Percentiles rank a stretch among this genome's conserved stretches.
Conservation (phyloP, 2,329 filamentous ascomycete genomes). For the Fusarium acutatum region DNA sequence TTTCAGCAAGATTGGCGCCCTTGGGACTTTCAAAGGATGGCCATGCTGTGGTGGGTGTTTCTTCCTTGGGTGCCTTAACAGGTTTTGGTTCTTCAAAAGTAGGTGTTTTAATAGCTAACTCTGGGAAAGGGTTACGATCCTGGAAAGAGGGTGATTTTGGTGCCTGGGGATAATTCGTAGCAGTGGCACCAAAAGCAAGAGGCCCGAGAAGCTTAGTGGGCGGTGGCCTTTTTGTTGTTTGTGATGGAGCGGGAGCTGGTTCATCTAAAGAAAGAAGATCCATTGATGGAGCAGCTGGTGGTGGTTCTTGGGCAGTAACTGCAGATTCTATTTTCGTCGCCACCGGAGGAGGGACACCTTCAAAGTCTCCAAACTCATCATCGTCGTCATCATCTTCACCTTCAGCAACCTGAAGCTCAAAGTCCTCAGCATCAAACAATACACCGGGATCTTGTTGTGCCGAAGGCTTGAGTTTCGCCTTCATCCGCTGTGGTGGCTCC, state of each 20-base stretch:
- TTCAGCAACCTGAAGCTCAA: constrained; percentile 52
- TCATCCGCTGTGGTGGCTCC: constrained; percentile 19
- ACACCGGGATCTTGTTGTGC: constrained; percentile 59
- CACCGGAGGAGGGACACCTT: constrained; percentile 50
- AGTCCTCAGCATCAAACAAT: constrained; percentile 72
- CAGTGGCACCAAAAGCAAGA: constrained; percentile 42
- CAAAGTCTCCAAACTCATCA: constrained; percentile 66
- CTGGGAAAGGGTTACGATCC: constrained; percentile 62
- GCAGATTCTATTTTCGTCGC: background rate
- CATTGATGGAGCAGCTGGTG: constrained; percentile 43
- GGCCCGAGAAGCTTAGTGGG: constrained; percentile 45
- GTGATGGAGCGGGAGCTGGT: constrained; percentile 31
- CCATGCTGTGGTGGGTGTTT: constrained; percentile 57
- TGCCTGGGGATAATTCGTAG: constrained; percentile 53
- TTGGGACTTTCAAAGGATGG: constrained; percentile 47
- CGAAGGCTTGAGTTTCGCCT: constrained; percentile 35
- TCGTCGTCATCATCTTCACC: constrained; percentile 59
- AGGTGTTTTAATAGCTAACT: constrained; percentile 57
- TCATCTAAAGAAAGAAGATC: constrained; percentile 54
- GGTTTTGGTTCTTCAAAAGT: constrained; percentile 46
- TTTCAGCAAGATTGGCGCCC: constrained; percentile 6
- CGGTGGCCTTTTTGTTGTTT: constrained; percentile 36
- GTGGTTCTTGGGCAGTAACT: constrained; percentile 28
- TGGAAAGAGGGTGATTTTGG: constrained; percentile 63
- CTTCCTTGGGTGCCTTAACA: constrained; percentile 46